These are phyloP conservation scores for Ophiocordyceps camponoti-saundersi DNA, from an alignment of 2,329 filamentous ascomycete species.

Conservation along the genomic window DNA sequence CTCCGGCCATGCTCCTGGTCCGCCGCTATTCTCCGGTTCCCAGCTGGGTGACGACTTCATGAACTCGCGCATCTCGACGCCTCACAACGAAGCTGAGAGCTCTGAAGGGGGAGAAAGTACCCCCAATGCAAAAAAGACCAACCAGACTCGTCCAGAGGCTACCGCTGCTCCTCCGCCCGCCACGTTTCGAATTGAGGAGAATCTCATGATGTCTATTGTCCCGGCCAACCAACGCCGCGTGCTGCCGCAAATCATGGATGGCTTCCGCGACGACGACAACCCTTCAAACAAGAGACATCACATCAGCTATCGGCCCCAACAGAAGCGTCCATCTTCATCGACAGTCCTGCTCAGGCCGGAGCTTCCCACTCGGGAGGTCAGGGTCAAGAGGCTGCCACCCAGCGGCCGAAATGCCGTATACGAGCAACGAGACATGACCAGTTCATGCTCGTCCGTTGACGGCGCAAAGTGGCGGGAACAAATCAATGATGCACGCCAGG, in stretches of 20 bases:
- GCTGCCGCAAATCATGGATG: constrained; percentile 14
- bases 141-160: neutral
- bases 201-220: constrained; percentile 19
- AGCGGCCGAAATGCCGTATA: neutral
- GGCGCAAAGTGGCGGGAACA: constrained; percentile 7
- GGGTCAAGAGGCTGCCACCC: neutral
- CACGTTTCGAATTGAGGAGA: constrained; percentile 18
- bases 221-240: constrained; percentile 7
- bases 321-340: neutral
- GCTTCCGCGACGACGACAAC: constrained; percentile 11
- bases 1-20: constrained; percentile 1
- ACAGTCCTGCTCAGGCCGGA: neutral
- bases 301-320: constrained; percentile 5
- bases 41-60: constrained; percentile 22
- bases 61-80: constrained; percentile 20
- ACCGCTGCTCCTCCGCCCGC: constrained; percentile 1
- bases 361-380: constrained; percentile 1
- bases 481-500: constrained; percentile 5
- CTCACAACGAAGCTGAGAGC: constrained; percentile 12
- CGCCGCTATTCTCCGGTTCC: constrained; percentile 17
- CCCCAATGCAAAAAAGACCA: constrained; percentile 2
- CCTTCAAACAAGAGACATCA: constrained; percentile 5
- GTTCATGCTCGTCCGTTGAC: constrained; percentile 10
- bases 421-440: constrained; percentile 1
- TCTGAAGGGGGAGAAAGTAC: constrained; percentile 2